phyloP scores from a whole-genome alignment of 768 basidiomycete genomes.

The Neoboletus magnificus region DNA sequence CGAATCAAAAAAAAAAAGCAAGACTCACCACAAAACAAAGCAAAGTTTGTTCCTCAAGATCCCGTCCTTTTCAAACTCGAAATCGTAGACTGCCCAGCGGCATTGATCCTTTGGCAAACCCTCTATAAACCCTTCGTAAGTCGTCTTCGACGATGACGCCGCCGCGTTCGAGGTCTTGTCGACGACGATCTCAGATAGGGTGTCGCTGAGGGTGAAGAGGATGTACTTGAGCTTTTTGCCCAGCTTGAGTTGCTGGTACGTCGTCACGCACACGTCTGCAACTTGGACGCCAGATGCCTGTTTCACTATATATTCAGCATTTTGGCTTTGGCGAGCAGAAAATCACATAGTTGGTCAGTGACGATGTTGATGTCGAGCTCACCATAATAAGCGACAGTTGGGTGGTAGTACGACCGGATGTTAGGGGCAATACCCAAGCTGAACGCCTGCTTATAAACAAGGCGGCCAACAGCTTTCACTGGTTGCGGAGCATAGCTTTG shows the following conservation, averaged over 20 bases:
- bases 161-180: slow-evolving; percentile 60
- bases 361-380: slow-evolving; percentile 2
- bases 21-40: slow-evolving; percentile 74
- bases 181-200: slow-evolving; percentile 72
- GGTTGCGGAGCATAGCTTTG: background rate
- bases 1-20: too few relatives aligned
- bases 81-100: slow-evolving; percentile 92
- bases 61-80: slow-evolving; percentile 72
- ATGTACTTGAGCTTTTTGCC: slow-evolving; percentile 73
- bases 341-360: background rate
- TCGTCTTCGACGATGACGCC: background rate
- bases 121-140: slow-evolving; percentile 71
- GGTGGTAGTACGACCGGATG: background rate
- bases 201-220: slow-evolving; percentile 64
- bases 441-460: slow-evolving; percentile 12
- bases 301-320: too few relatives aligned
- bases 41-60: slow-evolving; percentile 76
- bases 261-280: slow-evolving; percentile 46
- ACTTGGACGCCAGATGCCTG: slow-evolving; percentile 44
- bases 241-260: slow-evolving; percentile 23
- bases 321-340: background rate
- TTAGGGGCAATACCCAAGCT: slow-evolving; percentile 11
- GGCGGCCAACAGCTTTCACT: background rate
- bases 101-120: slow-evolving; percentile 74
- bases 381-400: slow-evolving; percentile 22